Percentiles rank a stretch among this genome's conserved stretches.
Evolutionary conservation across 2,329 filamentous ascomycete species (phyloP).

Genomic region (Calonectria pseudoturangicola): DNA sequence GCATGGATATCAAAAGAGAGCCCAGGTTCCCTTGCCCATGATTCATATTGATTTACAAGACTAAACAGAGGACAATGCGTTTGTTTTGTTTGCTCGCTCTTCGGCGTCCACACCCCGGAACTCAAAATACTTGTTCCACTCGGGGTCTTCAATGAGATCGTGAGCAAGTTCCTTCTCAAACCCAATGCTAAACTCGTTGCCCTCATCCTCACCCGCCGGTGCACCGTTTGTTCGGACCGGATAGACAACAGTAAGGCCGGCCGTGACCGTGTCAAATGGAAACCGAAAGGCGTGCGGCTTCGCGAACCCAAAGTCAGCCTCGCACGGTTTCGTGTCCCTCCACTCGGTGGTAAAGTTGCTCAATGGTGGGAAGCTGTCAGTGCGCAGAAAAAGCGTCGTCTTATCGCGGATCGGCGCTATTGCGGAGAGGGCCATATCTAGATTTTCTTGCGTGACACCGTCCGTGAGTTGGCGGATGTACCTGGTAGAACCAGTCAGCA

Average conservation of each 20-base stretch:
- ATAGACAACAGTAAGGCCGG: neutral
- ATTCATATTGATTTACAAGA: neutral
- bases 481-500: neutral
- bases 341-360: slow-evolving; percentile 13
- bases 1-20: no score
- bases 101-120: neutral
- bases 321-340: neutral
- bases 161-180: slow-evolving; percentile 4
- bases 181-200: slow-evolving; percentile 5
- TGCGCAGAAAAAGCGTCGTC: slow-evolving; percentile 5
- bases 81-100: neutral
- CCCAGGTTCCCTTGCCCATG: no score
- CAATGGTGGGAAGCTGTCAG: neutral
- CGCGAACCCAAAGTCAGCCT: slow-evolving; percentile 13
- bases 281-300: neutral
- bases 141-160: neutral
- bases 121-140: slow-evolving; percentile 10
- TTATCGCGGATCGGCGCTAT: neutral
- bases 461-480: slow-evolving; percentile 17
- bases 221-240: neutral
- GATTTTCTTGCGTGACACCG: neutral
- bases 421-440: neutral
- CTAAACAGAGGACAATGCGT: neutral
- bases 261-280: neutral
- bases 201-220: slow-evolving; percentile 6